Evolutionary conservation across 257 asterid genomes (phyloP).

Genomic region (Nicotiana tabacum): DNA sequence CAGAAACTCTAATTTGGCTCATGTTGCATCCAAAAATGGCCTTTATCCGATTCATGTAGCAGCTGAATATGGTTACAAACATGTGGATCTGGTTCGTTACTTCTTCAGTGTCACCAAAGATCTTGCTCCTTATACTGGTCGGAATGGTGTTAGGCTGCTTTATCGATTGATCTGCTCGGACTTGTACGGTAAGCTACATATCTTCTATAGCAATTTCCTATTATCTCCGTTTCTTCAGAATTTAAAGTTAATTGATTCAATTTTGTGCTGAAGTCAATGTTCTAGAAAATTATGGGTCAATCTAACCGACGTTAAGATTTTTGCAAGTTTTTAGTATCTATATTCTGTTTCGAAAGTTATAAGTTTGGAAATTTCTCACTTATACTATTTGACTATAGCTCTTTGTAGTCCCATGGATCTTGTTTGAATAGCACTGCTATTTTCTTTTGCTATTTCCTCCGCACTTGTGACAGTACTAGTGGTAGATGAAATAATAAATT

Average conservation of each 20-base stretch:
- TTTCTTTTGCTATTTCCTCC: neutral
- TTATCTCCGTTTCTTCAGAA: too few relatives aligned
- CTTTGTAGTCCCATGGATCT: too few relatives aligned
- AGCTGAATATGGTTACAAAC: constrained; percentile 32
- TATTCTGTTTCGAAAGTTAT: too few relatives aligned
- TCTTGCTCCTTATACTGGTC: constrained; percentile 25
- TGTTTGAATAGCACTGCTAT: too few relatives aligned
- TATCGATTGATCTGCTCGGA: constrained; percentile 22
- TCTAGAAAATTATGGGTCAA: too few relatives aligned
- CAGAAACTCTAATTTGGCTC: constrained; percentile 23
- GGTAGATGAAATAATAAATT: too few relatives aligned
- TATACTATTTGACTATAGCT: neutral
- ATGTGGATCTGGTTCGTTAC: constrained; percentile 19
- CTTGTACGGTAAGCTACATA: constrained; percentile 28
- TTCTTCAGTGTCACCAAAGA: constrained; percentile 26
- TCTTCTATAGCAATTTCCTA: neutral
- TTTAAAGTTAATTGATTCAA: too few relatives aligned
- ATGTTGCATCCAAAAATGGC: constrained; percentile 21
- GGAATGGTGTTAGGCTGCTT: constrained; percentile 25
- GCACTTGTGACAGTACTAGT: too few relatives aligned
- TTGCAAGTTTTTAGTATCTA: too few relatives aligned
- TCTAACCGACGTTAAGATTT: too few relatives aligned
- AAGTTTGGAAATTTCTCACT: neutral
- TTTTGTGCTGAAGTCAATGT: too few relatives aligned
- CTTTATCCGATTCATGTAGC: constrained; percentile 38